These are phyloP conservation scores for Zymoseptoria ardabiliae DNA, from an alignment of 2,329 filamentous ascomycete species.

Conservation along the genomic window DNA sequence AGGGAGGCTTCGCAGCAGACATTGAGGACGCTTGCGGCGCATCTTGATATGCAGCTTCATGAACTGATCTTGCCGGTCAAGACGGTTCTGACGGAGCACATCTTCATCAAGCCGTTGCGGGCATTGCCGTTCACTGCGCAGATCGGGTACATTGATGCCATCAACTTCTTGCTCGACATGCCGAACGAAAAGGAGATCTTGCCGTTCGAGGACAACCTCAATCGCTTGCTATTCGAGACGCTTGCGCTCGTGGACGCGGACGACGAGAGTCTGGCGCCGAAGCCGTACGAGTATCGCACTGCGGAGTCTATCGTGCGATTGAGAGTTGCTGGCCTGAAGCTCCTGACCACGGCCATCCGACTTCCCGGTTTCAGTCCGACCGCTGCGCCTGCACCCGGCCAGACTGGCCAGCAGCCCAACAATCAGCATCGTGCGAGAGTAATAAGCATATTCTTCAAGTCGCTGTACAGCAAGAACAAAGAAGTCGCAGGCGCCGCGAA, in stretches of 20 bases:
- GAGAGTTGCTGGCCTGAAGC: slow-evolving; percentile 84
- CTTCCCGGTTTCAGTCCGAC: slow-evolving; percentile 85
- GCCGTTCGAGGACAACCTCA: slow-evolving; percentile 84
- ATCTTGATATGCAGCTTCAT: slow-evolving; percentile 70
- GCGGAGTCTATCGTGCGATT: slow-evolving; percentile 88
- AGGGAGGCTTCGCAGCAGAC: slow-evolving; percentile 77
- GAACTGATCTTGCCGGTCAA: slow-evolving; percentile 86
- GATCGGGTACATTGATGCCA: slow-evolving; percentile 96
- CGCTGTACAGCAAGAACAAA: slow-evolving; percentile 83
- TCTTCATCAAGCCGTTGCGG: slow-evolving; percentile 89
- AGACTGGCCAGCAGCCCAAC: slow-evolving; percentile 44
- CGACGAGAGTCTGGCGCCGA: slow-evolving; percentile 85
- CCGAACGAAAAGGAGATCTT: slow-evolving; percentile 70
- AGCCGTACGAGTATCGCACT: slow-evolving; percentile 89
- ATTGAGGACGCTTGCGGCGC: slow-evolving; percentile 72
- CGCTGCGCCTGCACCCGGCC: slow-evolving; percentile 4
- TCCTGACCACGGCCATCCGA: slow-evolving; percentile 86
- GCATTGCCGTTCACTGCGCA: slow-evolving; percentile 90
- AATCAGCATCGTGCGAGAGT: slow-evolving; percentile 55
- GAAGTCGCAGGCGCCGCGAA: slow-evolving; percentile 93
- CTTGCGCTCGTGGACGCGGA: slow-evolving; percentile 89
- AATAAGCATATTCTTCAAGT: slow-evolving; percentile 96
- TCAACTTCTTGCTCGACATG: slow-evolving; percentile 87
- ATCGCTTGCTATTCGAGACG: slow-evolving; percentile 85
- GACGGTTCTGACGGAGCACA: slow-evolving; percentile 79